Evolutionary conservation across 768 basidiomycete genomes (phyloP), one percentile per base, ranked within the genome.

Genomic region (Phaffia tasmanica): DNA sequence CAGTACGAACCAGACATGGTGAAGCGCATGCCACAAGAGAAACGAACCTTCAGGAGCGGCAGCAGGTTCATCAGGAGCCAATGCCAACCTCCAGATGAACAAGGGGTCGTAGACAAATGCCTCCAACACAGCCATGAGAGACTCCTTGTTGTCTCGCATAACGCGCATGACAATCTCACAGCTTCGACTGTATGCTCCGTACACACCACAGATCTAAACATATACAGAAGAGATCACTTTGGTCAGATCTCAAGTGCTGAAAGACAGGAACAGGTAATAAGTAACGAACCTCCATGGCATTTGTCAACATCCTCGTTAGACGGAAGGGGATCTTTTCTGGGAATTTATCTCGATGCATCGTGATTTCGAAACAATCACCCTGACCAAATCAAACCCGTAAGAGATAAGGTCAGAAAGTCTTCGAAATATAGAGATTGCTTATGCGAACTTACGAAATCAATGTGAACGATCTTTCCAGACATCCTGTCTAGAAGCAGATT

Each of bases 101-200:
- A 99, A 79, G 16, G 95, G 95, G 74, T 99, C 95, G 72, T 98
- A 97, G 11, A 98, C 93, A 74, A 99, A 98, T 8, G 95, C 94
- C 76, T 99, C 95, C 32, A 99, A 80, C 23, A 99, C 94, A 6
- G 95, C 95, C 89, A 98, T 91, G 67, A 99, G 80, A n/a, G 92
- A 95, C 76, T 99, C 95, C 77, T 92, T 92, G 79, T 99, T 98
- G 67, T 88, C 89, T 35, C 95, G 86, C 64, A 98, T 78, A 6
- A 99, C 95, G 64, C 84, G 82, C 94, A 99, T 98, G n/a, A 90
- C 89, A 67, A 92, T 92, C 73, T 95, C 92, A 80, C 91, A 97
- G 11, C 89, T 92, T 70, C 86, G 86, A 72, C 88, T 83, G 83
- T 92, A 99, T 75, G 89, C 95, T 48, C 95, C 95, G 74, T 97